A percentile compares a stretch with the other conserved stretches of the same genome.
Evolutionary conservation across 495 filamentous ascomycete species (phyloP).

Genomic region (Annulohypoxylon nitens): DNA sequence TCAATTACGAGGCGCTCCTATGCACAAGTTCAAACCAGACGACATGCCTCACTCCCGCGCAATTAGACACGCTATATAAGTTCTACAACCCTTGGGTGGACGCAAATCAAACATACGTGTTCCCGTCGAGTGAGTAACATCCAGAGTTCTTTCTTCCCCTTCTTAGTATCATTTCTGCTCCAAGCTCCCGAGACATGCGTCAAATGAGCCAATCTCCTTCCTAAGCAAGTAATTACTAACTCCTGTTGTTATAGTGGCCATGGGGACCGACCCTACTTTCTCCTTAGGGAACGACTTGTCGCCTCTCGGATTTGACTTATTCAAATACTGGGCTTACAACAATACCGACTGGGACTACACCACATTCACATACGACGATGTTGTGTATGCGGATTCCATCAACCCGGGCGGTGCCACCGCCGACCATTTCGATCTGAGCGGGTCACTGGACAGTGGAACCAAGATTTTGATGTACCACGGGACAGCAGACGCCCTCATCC

Average conservation of each 20-base stretch:
- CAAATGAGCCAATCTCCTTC: too few relatives aligned
- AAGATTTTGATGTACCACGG: constrained; percentile 71
- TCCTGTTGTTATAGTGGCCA: too few relatives aligned
- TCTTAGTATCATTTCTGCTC: too few relatives aligned
- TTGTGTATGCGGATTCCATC: constrained; percentile 51
- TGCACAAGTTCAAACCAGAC: constrained; percentile 60
- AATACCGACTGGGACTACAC: constrained; percentile 56
- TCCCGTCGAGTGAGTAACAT: too few relatives aligned
- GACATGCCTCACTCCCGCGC: constrained; percentile 67
- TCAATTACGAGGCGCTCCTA: constrained; percentile 65
- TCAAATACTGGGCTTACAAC: constrained; percentile 60
- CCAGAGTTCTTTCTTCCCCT: too few relatives aligned
- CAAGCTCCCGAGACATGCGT: too few relatives aligned
- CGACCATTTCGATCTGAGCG: constrained; percentile 61
- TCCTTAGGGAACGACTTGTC: constrained; percentile 20
- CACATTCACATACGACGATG: constrained; percentile 52
- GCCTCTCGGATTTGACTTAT: constrained; percentile 53
- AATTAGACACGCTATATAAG: constrained; percentile 67
- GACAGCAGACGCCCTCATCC: constrained; percentile 63
- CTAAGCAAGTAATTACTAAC: too few relatives aligned
- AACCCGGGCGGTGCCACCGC: constrained; percentile 57
- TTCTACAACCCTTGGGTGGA: constrained; percentile 66
- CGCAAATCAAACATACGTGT: constrained; percentile 50
- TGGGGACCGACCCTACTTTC: constrained; percentile 40
- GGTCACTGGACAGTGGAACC: constrained; percentile 61